Percentiles rank a stretch among this genome's conserved stretches.
phyloP scores from a whole-genome alignment of 805 yeast species.

The Starmerella potacharoeniae region DNA sequence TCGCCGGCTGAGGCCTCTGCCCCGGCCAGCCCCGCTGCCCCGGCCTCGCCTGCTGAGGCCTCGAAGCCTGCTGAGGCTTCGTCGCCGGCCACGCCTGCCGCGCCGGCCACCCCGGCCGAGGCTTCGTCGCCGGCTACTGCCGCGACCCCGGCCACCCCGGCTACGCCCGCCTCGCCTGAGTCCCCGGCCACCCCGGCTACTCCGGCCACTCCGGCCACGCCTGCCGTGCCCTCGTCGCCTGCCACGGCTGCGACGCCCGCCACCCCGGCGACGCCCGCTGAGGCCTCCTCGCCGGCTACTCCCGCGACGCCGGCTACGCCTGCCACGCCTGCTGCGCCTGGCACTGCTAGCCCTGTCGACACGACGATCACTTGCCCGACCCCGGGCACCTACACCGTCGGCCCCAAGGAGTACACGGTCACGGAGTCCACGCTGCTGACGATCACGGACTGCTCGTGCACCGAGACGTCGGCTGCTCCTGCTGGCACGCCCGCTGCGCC shows the following conservation, averaged over 20 bases:
- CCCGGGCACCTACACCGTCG: constrained; percentile 13
- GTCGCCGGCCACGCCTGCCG: constrained; percentile 7
- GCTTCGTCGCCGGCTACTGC: neutral
- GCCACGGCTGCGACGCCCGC: neutral
- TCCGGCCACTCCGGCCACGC: neutral
- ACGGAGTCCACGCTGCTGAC: constrained; percentile 12
- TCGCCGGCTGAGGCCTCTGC: constrained; percentile 12
- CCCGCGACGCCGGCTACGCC: constrained; percentile 1
- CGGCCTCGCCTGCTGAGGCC: neutral
- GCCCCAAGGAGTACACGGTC: constrained; percentile 9
- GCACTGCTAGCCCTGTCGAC: neutral
- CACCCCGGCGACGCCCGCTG: neutral
- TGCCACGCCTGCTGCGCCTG: constrained; percentile 3
- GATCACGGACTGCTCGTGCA: constrained; percentile 19
- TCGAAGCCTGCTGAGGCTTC: neutral
- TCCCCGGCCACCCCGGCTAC: neutral
- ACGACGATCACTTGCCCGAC: constrained; percentile 8
- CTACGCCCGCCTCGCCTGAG: constrained; percentile 21
- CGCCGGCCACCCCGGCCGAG: constrained; percentile 1
- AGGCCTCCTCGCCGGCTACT: neutral
- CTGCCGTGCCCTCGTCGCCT: neutral
- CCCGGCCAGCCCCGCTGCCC: constrained; percentile 10
- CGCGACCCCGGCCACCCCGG: neutral
- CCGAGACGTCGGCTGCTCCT: constrained; percentile 10
- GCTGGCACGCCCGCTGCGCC: neutral